Base-by-base conservation (phyloP, 2,329 filamentous ascomycete species). In the Bipolaris bicolor region DNA sequence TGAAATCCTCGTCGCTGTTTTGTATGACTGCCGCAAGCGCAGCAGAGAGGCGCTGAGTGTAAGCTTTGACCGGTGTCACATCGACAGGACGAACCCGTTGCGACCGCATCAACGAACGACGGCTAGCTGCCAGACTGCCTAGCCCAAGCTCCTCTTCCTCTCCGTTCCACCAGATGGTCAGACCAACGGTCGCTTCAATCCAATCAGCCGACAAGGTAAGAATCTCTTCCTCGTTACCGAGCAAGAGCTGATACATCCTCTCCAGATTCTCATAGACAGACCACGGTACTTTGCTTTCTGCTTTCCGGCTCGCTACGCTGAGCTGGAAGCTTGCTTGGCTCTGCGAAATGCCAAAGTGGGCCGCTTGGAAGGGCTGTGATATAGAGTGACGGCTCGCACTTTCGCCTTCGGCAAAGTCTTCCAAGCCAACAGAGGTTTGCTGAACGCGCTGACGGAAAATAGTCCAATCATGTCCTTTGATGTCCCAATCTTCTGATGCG, bases 141-240 rank as follows among this genome's bases (percentile, higher is more conserved):
- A 76, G 70, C 1, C 74, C 63, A 26, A 77, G 64, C 1, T 80
- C 78, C 13, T 82, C 80, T 9, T 88, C 83, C 58, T 87, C 85
- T 59, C 95, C 91, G 71, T 96, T 89, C 92, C 93, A 97, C 94
- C 94, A 98, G 5, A 90, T 88, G 31, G 93, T 88, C 48, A 98
- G 80, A 1, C 89, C 90, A 58, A 97, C 79, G 0, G 89, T 90
- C 0, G 92, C 93, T 79, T 98, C 94, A 49, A 94, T 87, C 94
- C 94, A 98, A 76, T 97, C 93, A 69, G 94, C 88, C 1, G 92
- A 86, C 43, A 88, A 86, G 45, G 88, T 85, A 59, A 96, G 80
- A 50, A 97, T 91, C 18, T 92, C 88, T 34, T 88, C 85, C 9
- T 87, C 83, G 62, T 90, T 86, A 34, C 94, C 93, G 4, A 95